Percentiles rank a stretch among this genome's conserved stretches.
Evolutionary conservation across 2,329 filamentous ascomycete species (phyloP).

Genomic region (Curvularia eragrostidis): DNA sequence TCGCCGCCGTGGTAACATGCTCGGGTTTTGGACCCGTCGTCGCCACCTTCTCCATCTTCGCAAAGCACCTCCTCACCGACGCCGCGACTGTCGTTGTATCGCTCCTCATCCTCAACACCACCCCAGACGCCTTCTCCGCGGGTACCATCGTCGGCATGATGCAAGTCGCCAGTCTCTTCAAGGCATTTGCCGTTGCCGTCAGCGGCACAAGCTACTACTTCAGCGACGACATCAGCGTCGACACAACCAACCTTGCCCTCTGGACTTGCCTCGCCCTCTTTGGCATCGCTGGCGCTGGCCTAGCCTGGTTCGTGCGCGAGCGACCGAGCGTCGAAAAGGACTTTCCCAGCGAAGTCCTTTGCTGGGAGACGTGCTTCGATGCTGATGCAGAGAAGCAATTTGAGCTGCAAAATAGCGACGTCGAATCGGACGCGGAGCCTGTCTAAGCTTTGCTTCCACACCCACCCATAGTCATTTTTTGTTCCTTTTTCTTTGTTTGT

Average conservation of each 20-base stretch:
- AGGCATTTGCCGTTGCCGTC: slow-evolving; percentile 56
- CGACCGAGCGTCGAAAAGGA: slow-evolving; percentile 55
- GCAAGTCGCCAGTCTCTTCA: slow-evolving; percentile 56
- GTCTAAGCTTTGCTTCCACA: slow-evolving; percentile 4
- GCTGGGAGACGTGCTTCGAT: slow-evolving; percentile 58
- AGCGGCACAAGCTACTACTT: slow-evolving; percentile 56
- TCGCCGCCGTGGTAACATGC: slow-evolving; percentile 48
- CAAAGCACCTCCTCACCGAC: slow-evolving; percentile 53
- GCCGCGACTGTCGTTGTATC: slow-evolving; percentile 53
- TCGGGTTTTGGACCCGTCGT: slow-evolving; percentile 46
- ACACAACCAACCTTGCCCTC: slow-evolving; percentile 53
- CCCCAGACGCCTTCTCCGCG: slow-evolving; percentile 56
- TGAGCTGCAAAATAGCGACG: slow-evolving; percentile 15
- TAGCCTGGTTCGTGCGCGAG: slow-evolving; percentile 56
- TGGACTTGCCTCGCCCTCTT: slow-evolving; percentile 54
- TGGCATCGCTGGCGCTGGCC: slow-evolving; percentile 51
- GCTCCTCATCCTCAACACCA: slow-evolving; percentile 57
- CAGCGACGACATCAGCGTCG: slow-evolving; percentile 53
- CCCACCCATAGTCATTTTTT: not conserved
- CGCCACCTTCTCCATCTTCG: slow-evolving; percentile 51
- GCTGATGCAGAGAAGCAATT: slow-evolving; percentile 44
- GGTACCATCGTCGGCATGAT: slow-evolving; percentile 58
- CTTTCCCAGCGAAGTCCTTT: slow-evolving; percentile 51
- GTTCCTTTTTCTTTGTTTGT: not conserved
- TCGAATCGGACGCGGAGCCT: slow-evolving; percentile 13